phyloP scores from a whole-genome alignment of 768 basidiomycete genomes.

The Boletus reticuloceps region DNA sequence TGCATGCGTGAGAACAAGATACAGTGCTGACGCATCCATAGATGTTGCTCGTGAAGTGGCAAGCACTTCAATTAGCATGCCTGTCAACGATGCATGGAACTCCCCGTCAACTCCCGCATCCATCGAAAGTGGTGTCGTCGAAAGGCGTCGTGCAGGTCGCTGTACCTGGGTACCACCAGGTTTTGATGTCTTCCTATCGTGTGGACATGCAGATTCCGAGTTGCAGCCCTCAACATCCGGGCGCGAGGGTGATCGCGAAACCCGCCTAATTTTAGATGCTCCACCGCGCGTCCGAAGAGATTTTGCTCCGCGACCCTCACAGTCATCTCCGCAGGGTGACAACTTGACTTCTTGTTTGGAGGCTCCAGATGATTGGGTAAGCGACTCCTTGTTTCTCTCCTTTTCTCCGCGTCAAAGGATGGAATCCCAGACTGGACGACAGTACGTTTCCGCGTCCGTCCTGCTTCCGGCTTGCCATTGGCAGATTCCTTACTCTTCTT shows the following conservation, averaged over 20 bases:
- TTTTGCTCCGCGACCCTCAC: not conserved
- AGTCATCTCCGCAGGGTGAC: not conserved
- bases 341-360: slow-evolving; percentile 21
- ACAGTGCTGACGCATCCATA: slow-evolving; percentile 53
- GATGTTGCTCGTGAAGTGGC: slow-evolving; percentile 72
- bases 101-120: slow-evolving; percentile 15
- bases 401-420: not conserved
- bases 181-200: slow-evolving; percentile 4
- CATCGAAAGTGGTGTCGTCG: not conserved
- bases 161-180: not conserved
- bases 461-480: not conserved
- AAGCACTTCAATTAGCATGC: slow-evolving; percentile 68
- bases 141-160: not conserved
- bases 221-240: not conserved
- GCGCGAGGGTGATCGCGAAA: slow-evolving; percentile 10
- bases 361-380: slow-evolving; percentile 6
- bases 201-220: not conserved
- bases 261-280: not conserved
- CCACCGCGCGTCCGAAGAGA: not conserved
- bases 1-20: slow-evolving; percentile 47
- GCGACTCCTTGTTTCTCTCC: slow-evolving; percentile 1
- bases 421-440: not conserved
- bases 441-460: slow-evolving; percentile 7
- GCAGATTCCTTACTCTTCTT: slow-evolving; percentile 10
- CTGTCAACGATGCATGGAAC: slow-evolving; percentile 48